Evolutionary conservation across 495 filamentous ascomycete species (phyloP), one percentile per base, ranked within the genome.

Genomic region (Melanomma pulvis-pyrius): DNA sequence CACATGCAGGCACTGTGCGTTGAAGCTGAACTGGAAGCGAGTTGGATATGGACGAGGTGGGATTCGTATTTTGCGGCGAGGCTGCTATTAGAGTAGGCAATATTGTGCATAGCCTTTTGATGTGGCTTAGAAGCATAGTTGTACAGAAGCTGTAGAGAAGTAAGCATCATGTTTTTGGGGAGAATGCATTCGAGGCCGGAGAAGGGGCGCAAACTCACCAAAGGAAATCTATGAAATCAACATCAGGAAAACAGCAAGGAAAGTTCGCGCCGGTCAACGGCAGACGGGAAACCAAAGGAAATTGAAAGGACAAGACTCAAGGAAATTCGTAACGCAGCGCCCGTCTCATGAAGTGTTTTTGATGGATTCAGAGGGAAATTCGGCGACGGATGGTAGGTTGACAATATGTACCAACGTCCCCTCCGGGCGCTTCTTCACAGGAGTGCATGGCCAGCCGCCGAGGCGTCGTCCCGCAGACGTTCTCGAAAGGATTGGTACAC

Each of bases 121-220:
- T 53, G 59, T 66, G 62, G 70, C 70, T 69, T 65, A 72, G 52
- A 61, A 69, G 65, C 70, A 72, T 72, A 72, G 55, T 69, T 29
- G 65, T 72, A 72, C 70, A 69, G 30, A 53, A 54, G 26, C 66
- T 69, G 22, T 17, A 26, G 21, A 47, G 39, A 44, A 6, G 69
- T 72, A 21, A 72, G 66, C 61, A 34, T 12, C 30, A 55, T 69
- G 55, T 30, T 55, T 25, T 28, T 11, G 8, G 22, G 22, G n/a
- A 44, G 48, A 44, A 41, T 28, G 21, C 11, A 34, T 53, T 19
- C 24, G 48, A 47, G 36, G 36, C 24, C 19, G 24, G 21, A 26
- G 28, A 15, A 32, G 39, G 9, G 24, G 46, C 26, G 52, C 22
- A 17, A 34, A 72, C 70, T 63, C 50, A 72, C 70, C 62, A 53